Conservation (phyloP, 225 moss, liverwort and hornwort species). For the Bryum argenteum region DNA sequence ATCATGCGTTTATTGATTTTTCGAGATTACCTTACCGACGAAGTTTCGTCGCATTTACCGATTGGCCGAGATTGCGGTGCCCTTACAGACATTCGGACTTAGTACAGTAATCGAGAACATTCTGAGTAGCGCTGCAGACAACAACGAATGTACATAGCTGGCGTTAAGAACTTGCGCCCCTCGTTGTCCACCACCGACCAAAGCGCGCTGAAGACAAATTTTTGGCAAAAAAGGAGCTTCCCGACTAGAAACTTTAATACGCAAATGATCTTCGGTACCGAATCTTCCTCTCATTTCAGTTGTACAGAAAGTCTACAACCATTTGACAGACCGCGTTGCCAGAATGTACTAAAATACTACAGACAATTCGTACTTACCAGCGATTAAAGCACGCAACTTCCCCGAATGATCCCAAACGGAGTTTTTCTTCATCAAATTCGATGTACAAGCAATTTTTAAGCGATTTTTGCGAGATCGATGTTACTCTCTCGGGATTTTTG, state of each 20-base stretch:
- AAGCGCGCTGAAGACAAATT: too few relatives aligned
- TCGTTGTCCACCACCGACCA: too few relatives aligned
- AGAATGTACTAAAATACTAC: constrained; percentile 11
- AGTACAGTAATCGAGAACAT: too few relatives aligned
- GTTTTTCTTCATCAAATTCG: background rate
- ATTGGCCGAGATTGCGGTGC: background rate
- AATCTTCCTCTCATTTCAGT: background rate
- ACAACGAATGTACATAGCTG: too few relatives aligned
- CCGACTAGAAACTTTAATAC: background rate
- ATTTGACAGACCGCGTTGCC: constrained; percentile 21
- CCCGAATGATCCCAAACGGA: background rate
- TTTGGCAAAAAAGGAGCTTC: constrained; percentile 30
- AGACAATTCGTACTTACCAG: background rate
- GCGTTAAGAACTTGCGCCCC: too few relatives aligned
- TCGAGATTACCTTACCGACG: constrained; percentile 29
- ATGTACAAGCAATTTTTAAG: too few relatives aligned
- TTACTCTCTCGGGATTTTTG: too few relatives aligned
- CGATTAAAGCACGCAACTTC: background rate
- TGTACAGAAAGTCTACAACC: background rate
- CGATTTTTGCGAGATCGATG: too few relatives aligned
- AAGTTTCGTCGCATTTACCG: constrained; percentile 20
- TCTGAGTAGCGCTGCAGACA: too few relatives aligned
- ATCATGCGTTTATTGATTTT: constrained; percentile 28
- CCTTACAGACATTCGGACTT: too few relatives aligned
- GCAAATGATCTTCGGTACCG: background rate